These are phyloP conservation scores for Xylaria cubensis DNA, from an alignment of 495 filamentous ascomycete species.

Conservation along the genomic window DNA sequence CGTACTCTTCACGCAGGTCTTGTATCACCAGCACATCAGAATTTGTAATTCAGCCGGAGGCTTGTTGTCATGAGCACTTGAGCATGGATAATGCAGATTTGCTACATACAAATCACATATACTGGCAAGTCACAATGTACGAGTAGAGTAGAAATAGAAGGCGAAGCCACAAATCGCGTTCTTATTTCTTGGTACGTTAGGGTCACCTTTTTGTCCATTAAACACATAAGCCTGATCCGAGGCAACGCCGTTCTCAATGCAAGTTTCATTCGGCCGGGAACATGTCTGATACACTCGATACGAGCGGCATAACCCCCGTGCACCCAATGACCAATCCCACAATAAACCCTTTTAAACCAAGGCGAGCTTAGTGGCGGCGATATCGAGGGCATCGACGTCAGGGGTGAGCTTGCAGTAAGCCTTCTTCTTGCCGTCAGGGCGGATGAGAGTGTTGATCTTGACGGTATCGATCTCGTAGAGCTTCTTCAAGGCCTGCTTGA, in stretches of 20 bases:
- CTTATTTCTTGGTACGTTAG: constrained; percentile 26
- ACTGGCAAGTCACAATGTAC: constrained; percentile 14
- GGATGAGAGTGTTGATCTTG: constrained; percentile 99
- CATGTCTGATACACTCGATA: constrained; percentile 26
- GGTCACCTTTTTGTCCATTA: constrained; percentile 42
- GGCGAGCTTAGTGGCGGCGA: constrained; percentile 97
- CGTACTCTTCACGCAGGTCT: not conserved
- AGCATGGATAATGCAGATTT: not conserved
- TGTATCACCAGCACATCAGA: not conserved
- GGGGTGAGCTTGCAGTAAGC: constrained; percentile 92
- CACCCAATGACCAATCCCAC: constrained; percentile 28
- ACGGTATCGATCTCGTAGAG: constrained; percentile 97
- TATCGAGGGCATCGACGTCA: constrained; percentile 98
- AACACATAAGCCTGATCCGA: constrained; percentile 39
- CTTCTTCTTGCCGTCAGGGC: constrained; percentile 74
- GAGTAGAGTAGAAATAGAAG: constrained; percentile 16
- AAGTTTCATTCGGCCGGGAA: constrained; percentile 36
- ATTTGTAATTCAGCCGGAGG: not conserved
- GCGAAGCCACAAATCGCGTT: constrained; percentile 21
- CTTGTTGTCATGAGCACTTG: not conserved
- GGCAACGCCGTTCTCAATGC: constrained; percentile 46
- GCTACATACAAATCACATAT: not conserved
- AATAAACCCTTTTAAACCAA: constrained; percentile 75
- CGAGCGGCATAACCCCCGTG: constrained; percentile 32
- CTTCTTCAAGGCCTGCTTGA: constrained; percentile 98